A percentile compares a stretch with the other conserved stretches of the same genome.
phyloP scores from a whole-genome alignment of 192 early-diverging fungal genomes.

The Podochytrium sp. region DNA sequence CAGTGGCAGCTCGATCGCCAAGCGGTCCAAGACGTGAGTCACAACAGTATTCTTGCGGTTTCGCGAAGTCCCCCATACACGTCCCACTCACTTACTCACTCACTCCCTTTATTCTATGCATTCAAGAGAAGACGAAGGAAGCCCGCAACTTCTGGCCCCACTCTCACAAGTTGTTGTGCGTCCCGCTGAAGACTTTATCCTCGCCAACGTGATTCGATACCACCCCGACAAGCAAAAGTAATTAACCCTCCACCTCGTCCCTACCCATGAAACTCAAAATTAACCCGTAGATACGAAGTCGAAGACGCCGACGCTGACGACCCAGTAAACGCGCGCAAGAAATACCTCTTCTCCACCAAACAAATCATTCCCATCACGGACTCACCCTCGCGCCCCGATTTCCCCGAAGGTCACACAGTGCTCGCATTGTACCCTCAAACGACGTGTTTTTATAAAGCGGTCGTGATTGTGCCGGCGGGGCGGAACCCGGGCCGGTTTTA shows the following conservation, averaged over 20 bases:
- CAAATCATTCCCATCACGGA: not conserved
- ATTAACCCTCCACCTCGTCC: not conserved
- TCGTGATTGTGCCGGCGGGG: conserved; percentile 35
- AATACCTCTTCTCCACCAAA: conserved; percentile 15
- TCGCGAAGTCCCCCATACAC: no score
- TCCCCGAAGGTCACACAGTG: conserved; percentile 41
- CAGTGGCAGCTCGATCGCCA: no score
- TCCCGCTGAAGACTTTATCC: conserved; percentile 45
- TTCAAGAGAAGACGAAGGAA: no score
- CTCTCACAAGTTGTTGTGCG: conserved; percentile 33
- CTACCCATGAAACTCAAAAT: not conserved
- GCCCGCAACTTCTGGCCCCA: conserved; percentile 5
- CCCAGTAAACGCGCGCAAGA: conserved; percentile 22
- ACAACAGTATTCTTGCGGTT: not conserved
- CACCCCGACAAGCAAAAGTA: conserved; percentile 41
- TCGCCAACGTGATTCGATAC: conserved; percentile 41
- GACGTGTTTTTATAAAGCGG: conserved; percentile 54
- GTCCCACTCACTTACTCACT: no score
- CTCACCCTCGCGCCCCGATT: conserved; percentile 24
- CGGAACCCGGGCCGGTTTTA: conserved; percentile 34
- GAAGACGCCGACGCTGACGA: conserved; percentile 53
- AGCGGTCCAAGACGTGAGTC: no score
- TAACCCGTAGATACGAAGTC: conserved; percentile 44
- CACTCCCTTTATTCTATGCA: no score
- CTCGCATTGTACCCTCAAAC: conserved; percentile 50